Percentiles rank a stretch among this genome's conserved stretches.
Conservation (phyloP, 2,329 filamentous ascomycete species). For the Ambrosiella cleistominuta region DNA sequence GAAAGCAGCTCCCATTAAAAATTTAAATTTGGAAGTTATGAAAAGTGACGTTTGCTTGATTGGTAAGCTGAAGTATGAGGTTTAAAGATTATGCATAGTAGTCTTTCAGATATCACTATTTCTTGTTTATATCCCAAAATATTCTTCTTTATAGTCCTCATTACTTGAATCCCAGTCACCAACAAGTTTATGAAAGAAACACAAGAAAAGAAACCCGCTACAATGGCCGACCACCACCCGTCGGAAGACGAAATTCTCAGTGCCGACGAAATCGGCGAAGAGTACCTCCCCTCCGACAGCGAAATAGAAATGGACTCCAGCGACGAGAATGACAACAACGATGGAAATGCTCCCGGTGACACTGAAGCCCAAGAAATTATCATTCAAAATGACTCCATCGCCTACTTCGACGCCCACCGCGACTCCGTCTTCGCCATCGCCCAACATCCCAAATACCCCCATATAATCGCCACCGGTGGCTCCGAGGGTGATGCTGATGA, state of each 20-base stretch:
- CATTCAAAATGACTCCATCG: constrained; percentile 79
- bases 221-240: constrained; percentile 9
- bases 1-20: not conserved
- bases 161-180: not conserved
- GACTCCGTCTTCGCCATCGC: constrained; percentile 92
- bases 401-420: constrained; percentile 78
- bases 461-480: constrained; percentile 75
- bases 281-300: constrained; percentile 21
- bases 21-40: no score
- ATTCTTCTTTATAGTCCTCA: not conserved
- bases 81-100: no score
- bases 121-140: no score
- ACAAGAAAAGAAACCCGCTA: not conserved
- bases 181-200: not conserved
- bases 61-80: not conserved
- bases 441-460: constrained; percentile 64
- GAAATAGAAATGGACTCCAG: constrained; percentile 70
- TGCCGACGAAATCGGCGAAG: constrained; percentile 14
- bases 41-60: not conserved
- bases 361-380: constrained; percentile 41
- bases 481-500: constrained; percentile 41
- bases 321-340: constrained; percentile 43
- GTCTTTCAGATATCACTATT: no score
- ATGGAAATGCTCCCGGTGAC: constrained; percentile 15
- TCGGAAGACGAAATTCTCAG: constrained; percentile 11